These are phyloP conservation scores for Trichoderma aggressivum DNA, from an alignment of 2,329 filamentous ascomycete species.

Conservation along the genomic window DNA sequence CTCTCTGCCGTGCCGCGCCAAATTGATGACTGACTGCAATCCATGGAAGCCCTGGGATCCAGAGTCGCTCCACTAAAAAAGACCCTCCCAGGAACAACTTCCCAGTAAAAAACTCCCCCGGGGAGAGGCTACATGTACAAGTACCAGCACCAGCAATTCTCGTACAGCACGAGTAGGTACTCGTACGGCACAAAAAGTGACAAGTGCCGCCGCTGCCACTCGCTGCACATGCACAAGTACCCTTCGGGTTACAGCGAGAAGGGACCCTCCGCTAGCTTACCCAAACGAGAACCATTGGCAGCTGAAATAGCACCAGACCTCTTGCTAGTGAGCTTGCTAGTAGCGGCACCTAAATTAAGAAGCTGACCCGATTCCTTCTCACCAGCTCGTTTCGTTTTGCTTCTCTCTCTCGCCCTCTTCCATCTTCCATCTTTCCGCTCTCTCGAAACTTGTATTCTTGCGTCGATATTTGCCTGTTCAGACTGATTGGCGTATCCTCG, in stretches of 20 bases:
- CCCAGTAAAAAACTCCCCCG: background rate
- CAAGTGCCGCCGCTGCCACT: background rate
- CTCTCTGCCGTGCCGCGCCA: background rate
- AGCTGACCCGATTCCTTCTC: conserved; percentile 7
- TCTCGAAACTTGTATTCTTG: background rate
- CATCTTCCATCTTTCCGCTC: background rate
- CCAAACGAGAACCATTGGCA: background rate
- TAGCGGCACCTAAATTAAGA: conserved; percentile 16
- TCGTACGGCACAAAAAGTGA: background rate
- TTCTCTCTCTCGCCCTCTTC: background rate
- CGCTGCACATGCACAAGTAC: background rate
- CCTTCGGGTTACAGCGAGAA: background rate
- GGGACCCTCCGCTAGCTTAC: background rate
- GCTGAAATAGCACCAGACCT: conserved; percentile 1
- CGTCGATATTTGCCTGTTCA: background rate
- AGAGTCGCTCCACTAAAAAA: background rate
- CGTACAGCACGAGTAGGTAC: background rate
- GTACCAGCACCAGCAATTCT: background rate
- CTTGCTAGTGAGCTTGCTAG: background rate
- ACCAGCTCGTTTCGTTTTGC: background rate
- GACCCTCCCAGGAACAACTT: background rate
- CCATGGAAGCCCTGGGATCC: background rate
- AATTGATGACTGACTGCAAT: background rate
- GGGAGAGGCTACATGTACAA: background rate
- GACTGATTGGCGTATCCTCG: background rate